Base-by-base conservation (phyloP, 2,329 filamentous ascomycete species). In the Penicillium sp. region DNA sequence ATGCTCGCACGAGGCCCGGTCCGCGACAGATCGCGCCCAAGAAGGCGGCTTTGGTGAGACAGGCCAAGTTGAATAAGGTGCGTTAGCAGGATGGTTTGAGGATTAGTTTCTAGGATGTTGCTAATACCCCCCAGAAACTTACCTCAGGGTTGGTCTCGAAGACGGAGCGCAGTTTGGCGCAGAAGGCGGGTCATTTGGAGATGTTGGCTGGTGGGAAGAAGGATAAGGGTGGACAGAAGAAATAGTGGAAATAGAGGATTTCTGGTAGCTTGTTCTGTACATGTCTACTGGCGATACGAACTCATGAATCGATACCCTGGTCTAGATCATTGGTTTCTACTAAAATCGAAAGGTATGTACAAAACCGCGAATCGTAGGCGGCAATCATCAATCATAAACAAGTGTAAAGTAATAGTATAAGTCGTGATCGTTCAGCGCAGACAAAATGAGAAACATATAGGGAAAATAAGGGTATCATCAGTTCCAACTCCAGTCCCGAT, bases 111-210 rank as follows among this genome's bases (percentile, higher is more conserved):
- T 4, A 20, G 18, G 18, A 20, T 20, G 18, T 20, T 20, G 18
- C 18, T 20, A 20, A 20, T n/a, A n/a, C n/a, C n/a, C n/a, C n/a
- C n/a, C 54, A 72, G 77, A 85, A 85, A 76, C 74, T 80, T 51
- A 76, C 80, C 0, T 72, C 79, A 0, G 82, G 82, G 0, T 67
- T 87, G 32, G 78, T 77, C 3, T 77, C 77, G 0, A 74, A 80
- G 69, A 87, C 84, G n/a, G 85, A 88, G 62, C 77, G 78, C 50
- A 77, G 75, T 52, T 73, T 87, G 8, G 84, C 83, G 10, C 73
- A 80, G 51, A 80, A 80, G 59, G 84, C 83, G 4, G 85, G 84
- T 11, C 84, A 88, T 74, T 60, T 87, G 60, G 84, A 88, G 66
- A 62, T 87, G 60, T 65, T 87, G 60, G 75, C 74, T 47, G 82